A percentile compares a stretch with the other conserved stretches of the same genome.
These are phyloP conservation scores for Clonostachys chloroleuca DNA, from an alignment of 2,329 filamentous ascomycete genomes.

Conservation along the genomic window DNA sequence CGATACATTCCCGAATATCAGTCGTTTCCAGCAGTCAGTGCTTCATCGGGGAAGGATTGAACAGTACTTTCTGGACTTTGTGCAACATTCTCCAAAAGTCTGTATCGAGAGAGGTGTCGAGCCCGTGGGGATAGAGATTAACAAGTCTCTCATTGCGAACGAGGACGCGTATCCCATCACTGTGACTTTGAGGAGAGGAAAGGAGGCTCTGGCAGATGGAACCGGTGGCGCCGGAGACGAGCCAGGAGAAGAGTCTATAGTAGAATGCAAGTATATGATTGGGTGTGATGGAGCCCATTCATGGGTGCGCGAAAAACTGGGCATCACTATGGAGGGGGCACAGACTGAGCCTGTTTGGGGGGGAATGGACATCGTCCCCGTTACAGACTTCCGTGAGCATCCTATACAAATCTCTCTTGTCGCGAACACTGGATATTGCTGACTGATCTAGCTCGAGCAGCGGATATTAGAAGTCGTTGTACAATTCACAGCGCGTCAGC, in stretches of 20 bases:
- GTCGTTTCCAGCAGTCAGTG: slow-evolving; percentile 61
- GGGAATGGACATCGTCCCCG: slow-evolving; percentile 34
- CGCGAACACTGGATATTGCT: too few relatives aligned
- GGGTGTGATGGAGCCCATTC: slow-evolving; percentile 66
- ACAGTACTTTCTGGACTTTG: slow-evolving; percentile 58
- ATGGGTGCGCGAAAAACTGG: slow-evolving; percentile 57
- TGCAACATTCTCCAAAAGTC: slow-evolving; percentile 31
- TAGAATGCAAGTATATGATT: slow-evolving; percentile 59
- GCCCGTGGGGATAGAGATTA: slow-evolving; percentile 49
- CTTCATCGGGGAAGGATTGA: slow-evolving; percentile 71
- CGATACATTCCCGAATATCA: slow-evolving; percentile 58
- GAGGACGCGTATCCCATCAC: slow-evolving; percentile 54
- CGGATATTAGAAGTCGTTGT: slow-evolving; percentile 53
- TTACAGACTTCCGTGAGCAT: slow-evolving; percentile 52
- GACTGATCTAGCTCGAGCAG: too few relatives aligned
- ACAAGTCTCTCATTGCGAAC: slow-evolving; percentile 43
- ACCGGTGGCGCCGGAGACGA: slow-evolving; percentile 23
- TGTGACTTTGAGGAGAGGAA: slow-evolving; percentile 51
- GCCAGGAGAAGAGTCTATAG: too few relatives aligned
- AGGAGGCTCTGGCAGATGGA: slow-evolving; percentile 38
- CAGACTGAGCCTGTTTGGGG: slow-evolving; percentile 49
- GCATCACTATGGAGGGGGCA: slow-evolving; percentile 51
- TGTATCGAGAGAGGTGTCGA: slow-evolving; percentile 56
- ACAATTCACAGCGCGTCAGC: slow-evolving; percentile 50
- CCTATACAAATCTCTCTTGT: too few relatives aligned